Evolutionary conservation across 345 rosid species (phyloP).

Genomic region (Reutealis trisperma): DNA sequence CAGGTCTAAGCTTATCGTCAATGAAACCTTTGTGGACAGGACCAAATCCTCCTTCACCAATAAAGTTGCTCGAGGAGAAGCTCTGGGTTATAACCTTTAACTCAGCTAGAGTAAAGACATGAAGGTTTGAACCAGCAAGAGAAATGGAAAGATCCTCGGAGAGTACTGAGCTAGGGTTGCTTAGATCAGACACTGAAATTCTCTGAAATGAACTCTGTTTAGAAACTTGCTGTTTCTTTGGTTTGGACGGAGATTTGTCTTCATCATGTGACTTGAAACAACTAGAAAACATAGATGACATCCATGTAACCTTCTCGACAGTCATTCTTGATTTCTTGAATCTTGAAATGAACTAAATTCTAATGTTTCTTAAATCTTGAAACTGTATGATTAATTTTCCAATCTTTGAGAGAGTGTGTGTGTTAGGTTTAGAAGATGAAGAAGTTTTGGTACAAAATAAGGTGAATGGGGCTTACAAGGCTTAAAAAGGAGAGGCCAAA

Average conservation of each 20-base stretch:
- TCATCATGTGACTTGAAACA: conserved; percentile 44
- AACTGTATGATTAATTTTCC: no score
- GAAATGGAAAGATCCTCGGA: conserved; percentile 77
- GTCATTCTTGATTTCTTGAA: conserved; percentile 33
- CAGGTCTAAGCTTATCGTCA: conserved; percentile 81
- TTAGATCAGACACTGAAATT: conserved; percentile 60
- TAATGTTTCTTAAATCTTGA: background rate
- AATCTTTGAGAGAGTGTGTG: background rate
- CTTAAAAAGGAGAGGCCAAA: background rate
- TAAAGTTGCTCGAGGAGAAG: conserved; percentile 66
- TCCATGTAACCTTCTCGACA: conserved; percentile 55
- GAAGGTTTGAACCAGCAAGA: conserved; percentile 78
- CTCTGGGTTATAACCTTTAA: conserved; percentile 74
- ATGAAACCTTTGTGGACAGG: conserved; percentile 86
- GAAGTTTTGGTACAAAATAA: conserved; percentile 6
- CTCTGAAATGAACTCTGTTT: conserved; percentile 66
- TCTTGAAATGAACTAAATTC: background rate
- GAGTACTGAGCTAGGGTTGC: conserved; percentile 55
- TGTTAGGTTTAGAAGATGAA: conserved; percentile 3
- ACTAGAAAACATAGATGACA: conserved; percentile 37
- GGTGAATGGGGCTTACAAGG: background rate
- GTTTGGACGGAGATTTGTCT: conserved; percentile 23
- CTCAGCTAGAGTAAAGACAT: conserved; percentile 64
- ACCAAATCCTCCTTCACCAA: conserved; percentile 95
- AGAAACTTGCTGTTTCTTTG: conserved; percentile 33